Base-by-base conservation (phyloP, 2,329 filamentous ascomycete species). In the Claviceps lovelessii region DNA sequence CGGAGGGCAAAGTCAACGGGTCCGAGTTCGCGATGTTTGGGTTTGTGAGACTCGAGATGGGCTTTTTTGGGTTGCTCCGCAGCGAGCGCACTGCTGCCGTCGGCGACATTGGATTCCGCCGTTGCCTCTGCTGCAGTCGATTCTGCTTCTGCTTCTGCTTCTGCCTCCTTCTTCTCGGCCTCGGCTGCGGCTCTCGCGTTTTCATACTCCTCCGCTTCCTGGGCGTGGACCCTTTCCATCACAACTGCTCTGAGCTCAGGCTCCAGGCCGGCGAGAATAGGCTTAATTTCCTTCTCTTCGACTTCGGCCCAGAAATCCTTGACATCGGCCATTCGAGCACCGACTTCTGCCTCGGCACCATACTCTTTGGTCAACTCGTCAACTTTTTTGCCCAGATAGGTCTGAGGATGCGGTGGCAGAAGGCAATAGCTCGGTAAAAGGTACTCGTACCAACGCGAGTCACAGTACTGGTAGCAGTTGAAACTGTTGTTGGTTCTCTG, bases 361-460 rank as follows among this genome's bases (percentile, higher is more conserved):
- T 85, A 80, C 66, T 88, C 81, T 66, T 86, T 83, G 0, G 88
- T 88, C 53, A 83, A 74, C 62, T 91, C 82, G n/a, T 81, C 78
- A n/a, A 95, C 73, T 65, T 89, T 88, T 70, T 85, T 87, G 9
- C 88, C 90, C 41, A 98, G 70, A 67, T 80, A 95, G 58, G 88
- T 94, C 58, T 85, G 84, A 0, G 90, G 90, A 66, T 97, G 90
- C 0, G 93, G 93, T 23, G 93, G 93, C 37, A 98, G 73, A 61
- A 98, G 87, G 55, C 87, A 89, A 70, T 97, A 90, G 46, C 87
- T 93, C 2, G 93, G 93, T 68, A 98, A 88, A 53, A 98, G 76
- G 67, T 98, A 98, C 72, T 98, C 93, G 71, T 98, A 98, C 77
- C 90, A 94, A 61, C 93, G 79, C 31, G 90, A 95, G 70, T 98